Evolutionary conservation across 345 rosid species (phyloP).

Genomic region (Eucalyptus microcorys): DNA sequence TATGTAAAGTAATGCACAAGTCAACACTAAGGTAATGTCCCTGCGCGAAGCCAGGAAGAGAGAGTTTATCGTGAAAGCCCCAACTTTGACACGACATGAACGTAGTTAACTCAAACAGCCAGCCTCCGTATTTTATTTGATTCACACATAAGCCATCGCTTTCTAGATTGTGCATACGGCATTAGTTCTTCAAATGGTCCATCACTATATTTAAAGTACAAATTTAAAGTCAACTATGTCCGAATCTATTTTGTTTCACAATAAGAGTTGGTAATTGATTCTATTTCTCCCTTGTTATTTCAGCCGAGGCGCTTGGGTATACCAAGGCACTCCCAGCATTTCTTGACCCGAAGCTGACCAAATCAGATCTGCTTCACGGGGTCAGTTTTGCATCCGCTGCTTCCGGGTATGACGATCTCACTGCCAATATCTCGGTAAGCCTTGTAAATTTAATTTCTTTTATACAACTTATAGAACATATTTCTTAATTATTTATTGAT

Average conservation of each 20-base stretch:
- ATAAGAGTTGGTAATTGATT: not conserved
- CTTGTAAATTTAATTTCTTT: not conserved
- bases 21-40: not conserved
- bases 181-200: not conserved
- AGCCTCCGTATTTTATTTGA: not conserved
- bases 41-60: not conserved
- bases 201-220: not conserved
- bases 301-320: constrained; percentile 66
- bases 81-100: not conserved
- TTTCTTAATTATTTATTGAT: not conserved
- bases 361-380: constrained; percentile 41
- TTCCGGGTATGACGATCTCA: constrained; percentile 82
- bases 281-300: not conserved
- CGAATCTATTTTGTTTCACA: not conserved
- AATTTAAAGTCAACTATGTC: not conserved
- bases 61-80: not conserved
- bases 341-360: constrained; percentile 44
- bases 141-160: not conserved
- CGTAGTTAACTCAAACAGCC: not conserved
- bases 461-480: not conserved
- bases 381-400: constrained; percentile 93
- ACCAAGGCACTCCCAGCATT: constrained; percentile 48
- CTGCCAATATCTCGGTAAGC: constrained; percentile 74
- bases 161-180: not conserved
- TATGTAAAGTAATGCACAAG: not conserved